Base-by-base conservation (phyloP, 106 monocot species). In the Dendrobium catenatum region DNA sequence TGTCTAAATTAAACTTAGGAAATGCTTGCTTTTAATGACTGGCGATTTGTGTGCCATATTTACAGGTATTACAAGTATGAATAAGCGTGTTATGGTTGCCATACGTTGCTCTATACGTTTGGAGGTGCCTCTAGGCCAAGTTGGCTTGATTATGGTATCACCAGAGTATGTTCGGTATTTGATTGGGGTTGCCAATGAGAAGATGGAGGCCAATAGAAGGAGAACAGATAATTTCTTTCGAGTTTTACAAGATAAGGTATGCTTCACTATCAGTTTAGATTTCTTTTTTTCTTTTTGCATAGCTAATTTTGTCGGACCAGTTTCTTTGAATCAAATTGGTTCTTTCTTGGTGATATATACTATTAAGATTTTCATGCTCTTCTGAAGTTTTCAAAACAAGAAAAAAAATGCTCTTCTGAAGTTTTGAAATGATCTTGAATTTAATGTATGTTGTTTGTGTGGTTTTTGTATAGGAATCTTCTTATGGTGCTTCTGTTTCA, bases 101-200 rank as follows among this genome's bases (percentile, higher is more conserved):
- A 83, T 97, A 85, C 84, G 96, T 13, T 94, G 90, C 61, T 97
- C 96, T 70, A 94, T 94, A 84, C 92, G 96, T 8, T 78, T 97
- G 90, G 96, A 97, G 83, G 92, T 97, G 66, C 96, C 96, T 47
- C 80, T 97, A 8, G 96, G 96, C 43, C 73, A 84, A 41, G 77
- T 78, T 51, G 85, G 85, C 79, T n/a, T 61, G 24, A 48, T 94
- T 46, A 74, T 94, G 84, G 88, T 94, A 80, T 87, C 96, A 48
- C 85, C 86, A 44, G 90, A 92, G 27, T 97, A 94, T 81, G 77
- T 97, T 6, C 82, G 81, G 8, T 94, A 92, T 77, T 87, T 97
- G 77, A 86, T 90, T 81, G 85, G 81, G 15, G 87, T 94, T 82
- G 96, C 96, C 55, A 97, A 97, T 86, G 85, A 83, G 68, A 97